phyloP scores from a whole-genome alignment of 257 asterid species.

The Scutellaria minor region DNA sequence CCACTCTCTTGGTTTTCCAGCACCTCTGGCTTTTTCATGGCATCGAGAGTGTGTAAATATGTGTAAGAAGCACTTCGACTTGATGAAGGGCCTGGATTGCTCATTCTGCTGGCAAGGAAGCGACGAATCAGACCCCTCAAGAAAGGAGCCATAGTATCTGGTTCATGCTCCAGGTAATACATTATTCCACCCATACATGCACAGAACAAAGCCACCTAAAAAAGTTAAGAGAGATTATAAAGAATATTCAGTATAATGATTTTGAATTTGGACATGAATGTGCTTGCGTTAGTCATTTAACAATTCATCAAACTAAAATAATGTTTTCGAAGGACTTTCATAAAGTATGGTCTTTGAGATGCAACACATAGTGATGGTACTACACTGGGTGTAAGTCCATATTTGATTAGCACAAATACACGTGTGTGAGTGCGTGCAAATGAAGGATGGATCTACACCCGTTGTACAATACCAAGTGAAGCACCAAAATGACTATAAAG shows the following conservation, averaged over 20 bases:
- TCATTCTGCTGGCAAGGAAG: slow-evolving; percentile 93
- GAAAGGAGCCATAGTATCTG: slow-evolving; percentile 97
- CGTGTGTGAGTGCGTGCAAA: too few species aligned
- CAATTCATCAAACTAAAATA: neutral
- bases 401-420: too few species aligned
- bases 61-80: slow-evolving; percentile 73
- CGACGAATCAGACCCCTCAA: slow-evolving; percentile 94
- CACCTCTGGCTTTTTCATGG: slow-evolving; percentile 67
- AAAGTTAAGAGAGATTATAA: slow-evolving; percentile 26
- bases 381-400: too few species aligned
- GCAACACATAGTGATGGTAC: too few species aligned
- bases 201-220: slow-evolving; percentile 88
- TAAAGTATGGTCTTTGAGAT: neutral
- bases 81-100: slow-evolving; percentile 78
- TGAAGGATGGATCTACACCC: too few species aligned
- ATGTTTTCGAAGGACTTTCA: neutral
- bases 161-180: slow-evolving; percentile 98
- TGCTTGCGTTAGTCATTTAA: slow-evolving; percentile 14
- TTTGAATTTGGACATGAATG: slow-evolving; percentile 12
- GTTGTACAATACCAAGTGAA: too few species aligned
- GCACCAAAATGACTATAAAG: too few species aligned
- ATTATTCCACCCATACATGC: slow-evolving; percentile 98
- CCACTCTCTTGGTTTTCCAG: slow-evolving; percentile 57
- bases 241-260: neutral
- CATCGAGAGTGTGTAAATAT: slow-evolving; percentile 78